These are phyloP conservation scores for Leccinum pachyderme DNA, from an alignment of 1,284 basidiomycete species.

Conservation along the genomic window DNA sequence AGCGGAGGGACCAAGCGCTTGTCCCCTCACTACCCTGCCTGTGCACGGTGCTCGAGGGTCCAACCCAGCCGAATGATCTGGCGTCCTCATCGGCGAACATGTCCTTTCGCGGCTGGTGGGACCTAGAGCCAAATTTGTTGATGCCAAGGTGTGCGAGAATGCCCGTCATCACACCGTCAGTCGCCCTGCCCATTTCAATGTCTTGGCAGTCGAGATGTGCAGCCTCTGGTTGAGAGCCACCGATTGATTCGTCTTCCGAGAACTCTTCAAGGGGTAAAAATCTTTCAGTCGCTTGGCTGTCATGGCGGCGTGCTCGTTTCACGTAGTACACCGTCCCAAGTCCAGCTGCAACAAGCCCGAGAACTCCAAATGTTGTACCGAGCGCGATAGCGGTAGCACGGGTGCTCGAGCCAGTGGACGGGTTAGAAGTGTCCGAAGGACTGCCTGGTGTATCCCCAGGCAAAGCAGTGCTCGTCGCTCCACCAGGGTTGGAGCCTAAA, in stretches of 20 bases:
- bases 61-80: slow-evolving; percentile 44
- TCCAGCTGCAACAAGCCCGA: slow-evolving; percentile 47
- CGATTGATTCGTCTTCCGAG: slow-evolving; percentile 11
- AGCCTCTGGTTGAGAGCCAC: slow-evolving; percentile 4
- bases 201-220: slow-evolving; percentile 2
- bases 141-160: slow-evolving; percentile 25
- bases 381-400: slow-evolving; percentile 50
- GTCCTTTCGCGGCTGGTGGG: slow-evolving; percentile 46
- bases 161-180: slow-evolving; percentile 11
- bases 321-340: slow-evolving; percentile 45
- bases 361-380: slow-evolving; percentile 52
- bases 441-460: slow-evolving; percentile 9
- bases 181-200: neutral
- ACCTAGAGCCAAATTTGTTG: slow-evolving; percentile 9
- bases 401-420: slow-evolving; percentile 17
- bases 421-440: slow-evolving; percentile 4
- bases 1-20: slow-evolving; percentile 55
- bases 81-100: slow-evolving; percentile 78
- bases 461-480: slow-evolving; percentile 9
- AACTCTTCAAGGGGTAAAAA: slow-evolving; percentile 23
- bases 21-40: slow-evolving; percentile 33
- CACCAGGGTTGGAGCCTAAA: slow-evolving; percentile 12
- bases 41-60: slow-evolving; percentile 32
- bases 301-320: slow-evolving; percentile 14
- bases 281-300: slow-evolving; percentile 2